A percentile compares a stretch with the other conserved stretches of the same genome.
phyloP scores from a whole-genome alignment of 2,329 filamentous ascomycete genomes.

The Ambrosiella cleistominuta region DNA sequence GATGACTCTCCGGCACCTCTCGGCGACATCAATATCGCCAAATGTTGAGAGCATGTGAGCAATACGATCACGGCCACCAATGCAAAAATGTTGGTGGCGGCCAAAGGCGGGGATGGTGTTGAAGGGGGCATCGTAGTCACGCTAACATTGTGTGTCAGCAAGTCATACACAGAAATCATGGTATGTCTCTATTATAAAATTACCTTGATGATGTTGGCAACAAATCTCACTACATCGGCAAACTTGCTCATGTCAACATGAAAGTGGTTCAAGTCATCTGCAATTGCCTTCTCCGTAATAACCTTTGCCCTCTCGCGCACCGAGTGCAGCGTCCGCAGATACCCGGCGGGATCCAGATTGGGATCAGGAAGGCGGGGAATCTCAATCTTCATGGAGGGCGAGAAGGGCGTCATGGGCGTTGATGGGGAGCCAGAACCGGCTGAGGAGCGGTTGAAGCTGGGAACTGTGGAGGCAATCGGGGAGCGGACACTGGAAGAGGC shows the following conservation, averaged over 20 bases:
- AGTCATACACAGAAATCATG: background rate
- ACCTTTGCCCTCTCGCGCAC: constrained; percentile 65
- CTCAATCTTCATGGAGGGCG: constrained; percentile 49
- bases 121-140: constrained; percentile 39
- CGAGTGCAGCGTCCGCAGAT: constrained; percentile 75
- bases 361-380: constrained; percentile 78
- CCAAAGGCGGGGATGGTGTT: constrained; percentile 66
- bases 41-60: constrained; percentile 54
- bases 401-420: constrained; percentile 35
- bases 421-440: constrained; percentile 29
- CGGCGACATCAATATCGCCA: constrained; percentile 50
- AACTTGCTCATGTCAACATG: constrained; percentile 78
- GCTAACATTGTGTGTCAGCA: constrained; percentile 19
- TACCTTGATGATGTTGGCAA: constrained; percentile 91
- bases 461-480: constrained; percentile 20
- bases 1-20: constrained; percentile 57
- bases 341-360: constrained; percentile 70
- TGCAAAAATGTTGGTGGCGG: constrained; percentile 67
- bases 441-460: constrained; percentile 32
- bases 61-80: constrained; percentile 59
- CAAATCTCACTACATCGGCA: constrained; percentile 64
- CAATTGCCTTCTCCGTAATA: constrained; percentile 58
- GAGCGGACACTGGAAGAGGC: constrained; percentile 30
- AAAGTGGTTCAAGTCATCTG: constrained; percentile 68
- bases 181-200: constrained; percentile 15